Conservation (phyloP, 306 rosid species). For the Gastrolobium villosum region DNA sequence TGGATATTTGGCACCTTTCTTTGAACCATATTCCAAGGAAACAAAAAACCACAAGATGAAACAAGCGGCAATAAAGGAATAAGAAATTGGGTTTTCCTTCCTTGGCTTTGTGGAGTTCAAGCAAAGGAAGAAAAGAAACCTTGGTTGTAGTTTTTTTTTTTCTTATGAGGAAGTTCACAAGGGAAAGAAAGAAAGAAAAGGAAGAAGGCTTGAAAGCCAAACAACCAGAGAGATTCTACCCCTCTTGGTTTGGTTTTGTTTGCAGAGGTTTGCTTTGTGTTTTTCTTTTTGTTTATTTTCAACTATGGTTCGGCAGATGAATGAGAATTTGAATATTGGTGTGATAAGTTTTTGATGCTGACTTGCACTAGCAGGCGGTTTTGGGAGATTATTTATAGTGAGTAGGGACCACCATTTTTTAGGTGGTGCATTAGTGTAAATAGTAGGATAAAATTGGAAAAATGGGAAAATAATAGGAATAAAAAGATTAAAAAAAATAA, state of each 20-base stretch:
- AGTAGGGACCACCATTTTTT: too few species aligned
- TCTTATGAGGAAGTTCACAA: conserved; percentile 34
- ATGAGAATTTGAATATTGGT: conserved; percentile 58
- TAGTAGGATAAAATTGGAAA: too few species aligned
- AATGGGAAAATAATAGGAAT: too few species aligned
- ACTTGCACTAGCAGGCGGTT: conserved; percentile 59
- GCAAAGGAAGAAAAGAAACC: conserved; percentile 52
- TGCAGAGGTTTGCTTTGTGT: conserved; percentile 45
- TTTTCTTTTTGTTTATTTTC: conserved; percentile 55
- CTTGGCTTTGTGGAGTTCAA: conserved; percentile 53
- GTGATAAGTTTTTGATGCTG: conserved; percentile 61
- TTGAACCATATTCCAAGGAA: conserved; percentile 83
- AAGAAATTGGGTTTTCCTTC: conserved; percentile 48
- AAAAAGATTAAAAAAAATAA: too few species aligned
- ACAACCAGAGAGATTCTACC: conserved; percentile 64
- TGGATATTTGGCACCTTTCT: conserved; percentile 72
- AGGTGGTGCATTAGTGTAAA: too few species aligned
- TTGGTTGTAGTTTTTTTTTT: conserved; percentile 47
- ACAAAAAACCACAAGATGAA: conserved; percentile 42
- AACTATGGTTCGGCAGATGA: conserved; percentile 49
- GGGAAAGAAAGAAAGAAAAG: conserved; percentile 44
- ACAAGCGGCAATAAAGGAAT: conserved; percentile 29
- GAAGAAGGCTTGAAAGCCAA: conserved; percentile 57
- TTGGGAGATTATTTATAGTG: too few species aligned
- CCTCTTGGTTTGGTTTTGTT: conserved; percentile 56